Evolutionary conservation across 140 eudicot genomes (phyloP).

Genomic region (Bidens hawaiensis): DNA sequence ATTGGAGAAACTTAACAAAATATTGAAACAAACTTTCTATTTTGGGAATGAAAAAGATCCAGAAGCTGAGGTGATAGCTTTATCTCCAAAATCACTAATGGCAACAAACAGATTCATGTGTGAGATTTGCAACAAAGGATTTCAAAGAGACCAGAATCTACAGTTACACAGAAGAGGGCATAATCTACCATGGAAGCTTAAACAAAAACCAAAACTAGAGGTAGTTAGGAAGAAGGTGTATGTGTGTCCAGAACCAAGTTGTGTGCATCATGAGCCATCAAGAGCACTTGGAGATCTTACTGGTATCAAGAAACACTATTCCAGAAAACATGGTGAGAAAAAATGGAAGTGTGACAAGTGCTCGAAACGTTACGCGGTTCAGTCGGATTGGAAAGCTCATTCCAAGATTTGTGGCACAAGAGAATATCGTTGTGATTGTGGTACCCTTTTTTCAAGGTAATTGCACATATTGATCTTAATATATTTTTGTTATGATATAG

Average conservation of each 20-base stretch:
- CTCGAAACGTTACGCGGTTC: conserved; percentile 73
- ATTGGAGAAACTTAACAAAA: not conserved
- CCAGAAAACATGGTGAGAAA: conserved; percentile 78
- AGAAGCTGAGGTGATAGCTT: conserved; percentile 78
- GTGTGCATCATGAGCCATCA: conserved; percentile 75
- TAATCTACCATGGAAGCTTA: conserved; percentile 76
- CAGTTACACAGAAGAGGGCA: conserved; percentile 77
- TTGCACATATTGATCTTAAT: not conserved
- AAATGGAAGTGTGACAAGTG: conserved; percentile 86
- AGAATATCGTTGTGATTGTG: conserved; percentile 83
- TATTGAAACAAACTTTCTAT: conserved; percentile 18
- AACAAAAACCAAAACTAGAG: conserved; percentile 56
- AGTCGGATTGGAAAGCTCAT: conserved; percentile 90
- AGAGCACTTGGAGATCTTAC: conserved; percentile 84
- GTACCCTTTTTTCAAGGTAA: conserved; percentile 81
- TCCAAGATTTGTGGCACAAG: conserved; percentile 85
- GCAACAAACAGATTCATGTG: conserved; percentile 74
- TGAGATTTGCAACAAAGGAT: conserved; percentile 73
- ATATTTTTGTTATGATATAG: not conserved
- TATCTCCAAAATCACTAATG: conserved; percentile 66
- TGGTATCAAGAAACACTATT: conserved; percentile 72
- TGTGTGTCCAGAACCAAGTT: conserved; percentile 69
- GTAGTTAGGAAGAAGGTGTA: conserved; percentile 57
- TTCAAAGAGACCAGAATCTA: conserved; percentile 71
- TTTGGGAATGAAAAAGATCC: conserved; percentile 51